Evolutionary conservation across 1,139 yeast genomes (phyloP).

Genomic region (Geotrichum cucujoidarum): DNA sequence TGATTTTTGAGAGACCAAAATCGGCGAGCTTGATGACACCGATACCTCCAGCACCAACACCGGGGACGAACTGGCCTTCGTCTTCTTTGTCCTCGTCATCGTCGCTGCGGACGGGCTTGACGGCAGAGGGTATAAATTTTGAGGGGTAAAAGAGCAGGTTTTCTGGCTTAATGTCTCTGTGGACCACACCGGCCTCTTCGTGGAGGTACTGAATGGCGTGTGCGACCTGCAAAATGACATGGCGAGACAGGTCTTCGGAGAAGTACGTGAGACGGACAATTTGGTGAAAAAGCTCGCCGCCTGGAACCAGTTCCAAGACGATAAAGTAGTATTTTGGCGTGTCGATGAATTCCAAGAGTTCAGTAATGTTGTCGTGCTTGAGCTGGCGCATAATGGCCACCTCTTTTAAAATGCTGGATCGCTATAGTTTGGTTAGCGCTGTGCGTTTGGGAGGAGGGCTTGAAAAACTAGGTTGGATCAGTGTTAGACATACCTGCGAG

Average conservation of each 20-base stretch:
- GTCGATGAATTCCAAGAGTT: conserved; percentile 63
- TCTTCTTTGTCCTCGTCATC: conserved; percentile 74
- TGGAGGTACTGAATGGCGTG: conserved; percentile 79
- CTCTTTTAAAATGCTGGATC: conserved; percentile 66
- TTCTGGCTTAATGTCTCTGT: conserved; percentile 93
- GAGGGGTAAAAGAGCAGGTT: conserved; percentile 80
- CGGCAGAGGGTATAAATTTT: conserved; percentile 52
- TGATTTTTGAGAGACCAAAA: conserved; percentile 85
- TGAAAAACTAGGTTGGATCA: too few species aligned
- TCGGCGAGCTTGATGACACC: conserved; percentile 86
- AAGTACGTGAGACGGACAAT: conserved; percentile 89
- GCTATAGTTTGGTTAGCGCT: conserved; percentile 37
- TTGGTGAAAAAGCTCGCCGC: conserved; percentile 94
- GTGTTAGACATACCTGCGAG: conserved; percentile 39
- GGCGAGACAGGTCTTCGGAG: conserved; percentile 78
- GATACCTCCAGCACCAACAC: conserved; percentile 85
- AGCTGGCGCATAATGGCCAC: conserved; percentile 76
- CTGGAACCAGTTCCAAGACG: conserved; percentile 77
- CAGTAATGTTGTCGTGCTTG: conserved; percentile 67
- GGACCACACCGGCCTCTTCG: conserved; percentile 78
- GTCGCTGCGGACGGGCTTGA: conserved; percentile 46
- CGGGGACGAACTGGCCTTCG: conserved; percentile 76
- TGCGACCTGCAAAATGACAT: conserved; percentile 79
- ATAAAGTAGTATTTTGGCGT: conserved; percentile 65
- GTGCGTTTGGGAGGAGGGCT: not conserved